Base-by-base conservation (phyloP, 2,329 filamentous ascomycete genomes). In the Plenodomus lindquistii region DNA sequence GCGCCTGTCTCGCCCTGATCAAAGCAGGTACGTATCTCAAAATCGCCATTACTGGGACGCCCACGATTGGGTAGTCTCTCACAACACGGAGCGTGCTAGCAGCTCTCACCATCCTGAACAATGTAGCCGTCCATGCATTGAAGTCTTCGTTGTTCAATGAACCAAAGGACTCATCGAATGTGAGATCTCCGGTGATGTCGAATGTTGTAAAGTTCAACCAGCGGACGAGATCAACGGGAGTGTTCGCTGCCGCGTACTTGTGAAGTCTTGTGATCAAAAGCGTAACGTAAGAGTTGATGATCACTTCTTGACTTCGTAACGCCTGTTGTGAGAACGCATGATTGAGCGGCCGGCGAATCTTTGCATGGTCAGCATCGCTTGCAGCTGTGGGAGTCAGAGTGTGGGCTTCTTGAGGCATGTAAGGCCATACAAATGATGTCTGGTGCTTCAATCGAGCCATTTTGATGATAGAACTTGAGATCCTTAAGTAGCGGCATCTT, bases 91-190 rank as follows among this genome's bases (percentile, higher is more conserved):
- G 34, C 2, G 51, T 43, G 4, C 41, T 47, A 4, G 45, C 44
- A 6, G 52, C 31, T 18, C 50, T 50, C 4, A 59, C 11, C 20
- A 44, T 34, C 5, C 44, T 44, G 39, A 62, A 60, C 0, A 58
- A 9, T 27, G 51, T 55, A 4, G 48, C 50, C n/a, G 66, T 54
- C 65, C 63, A 68, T 1, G 42, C 42, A 24, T 56, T 52, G 37
- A 54, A 59, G 10, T 53, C 40, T 15, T 51, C 59, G 2, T 52
- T 47, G 16, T 62, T 42, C 1, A 68, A 47, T 24, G 61, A 56
- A 18, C 50, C 57, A 41, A 70, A 67, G 0, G 63, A 54, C 42
- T 69, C 65, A 20, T 50, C 64, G 41, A 69, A 67, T 5, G 55
- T 43, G 2, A 70, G 44, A 37, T 70, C 65, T 8, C 63, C 65